These are phyloP conservation scores for Astrocystis sublimbata DNA, from an alignment of 495 filamentous ascomycete species.

Conservation along the genomic window DNA sequence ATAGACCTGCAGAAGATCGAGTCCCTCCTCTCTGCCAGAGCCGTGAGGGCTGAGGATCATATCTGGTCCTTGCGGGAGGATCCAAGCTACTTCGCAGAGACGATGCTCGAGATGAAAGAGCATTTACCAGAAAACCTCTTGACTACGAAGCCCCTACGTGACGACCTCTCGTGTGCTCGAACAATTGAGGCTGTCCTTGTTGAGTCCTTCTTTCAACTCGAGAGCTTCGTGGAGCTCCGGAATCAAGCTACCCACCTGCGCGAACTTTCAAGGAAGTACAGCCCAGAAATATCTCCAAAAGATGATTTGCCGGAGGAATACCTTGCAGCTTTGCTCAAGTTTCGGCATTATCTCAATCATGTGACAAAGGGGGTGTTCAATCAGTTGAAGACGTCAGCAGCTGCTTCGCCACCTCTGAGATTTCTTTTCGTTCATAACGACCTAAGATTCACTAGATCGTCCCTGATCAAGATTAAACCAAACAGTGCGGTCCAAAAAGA, in stretches of 20 bases:
- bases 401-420: constrained; percentile 42
- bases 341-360: constrained; percentile 37
- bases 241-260: constrained; percentile 32
- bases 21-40: constrained; percentile 42
- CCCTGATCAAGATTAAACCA: background rate
- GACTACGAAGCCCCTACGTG: constrained; percentile 17
- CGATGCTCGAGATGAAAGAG: constrained; percentile 42
- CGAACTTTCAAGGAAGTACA: constrained; percentile 33
- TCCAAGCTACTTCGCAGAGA: constrained; percentile 52
- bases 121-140: constrained; percentile 46
- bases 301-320: constrained; percentile 42
- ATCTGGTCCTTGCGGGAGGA: constrained; percentile 59
- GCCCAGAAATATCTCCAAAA: constrained; percentile 25
- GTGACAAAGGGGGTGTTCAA: constrained; percentile 19
- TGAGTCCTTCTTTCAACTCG: constrained; percentile 13
- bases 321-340: constrained; percentile 33
- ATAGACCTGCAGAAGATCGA: constrained; percentile 48
- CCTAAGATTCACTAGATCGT: background rate
- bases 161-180: constrained; percentile 10
- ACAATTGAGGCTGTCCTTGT: constrained; percentile 27
- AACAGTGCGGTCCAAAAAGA: constrained; percentile 15
- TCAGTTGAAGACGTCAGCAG: constrained; percentile 23
- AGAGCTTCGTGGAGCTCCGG: constrained; percentile 33
- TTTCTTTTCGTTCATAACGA: constrained; percentile 22
- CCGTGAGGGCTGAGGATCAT: constrained; percentile 50